Conservation (phyloP, 1,284 basidiomycete genomes). For the Sparassis latifolia region DNA sequence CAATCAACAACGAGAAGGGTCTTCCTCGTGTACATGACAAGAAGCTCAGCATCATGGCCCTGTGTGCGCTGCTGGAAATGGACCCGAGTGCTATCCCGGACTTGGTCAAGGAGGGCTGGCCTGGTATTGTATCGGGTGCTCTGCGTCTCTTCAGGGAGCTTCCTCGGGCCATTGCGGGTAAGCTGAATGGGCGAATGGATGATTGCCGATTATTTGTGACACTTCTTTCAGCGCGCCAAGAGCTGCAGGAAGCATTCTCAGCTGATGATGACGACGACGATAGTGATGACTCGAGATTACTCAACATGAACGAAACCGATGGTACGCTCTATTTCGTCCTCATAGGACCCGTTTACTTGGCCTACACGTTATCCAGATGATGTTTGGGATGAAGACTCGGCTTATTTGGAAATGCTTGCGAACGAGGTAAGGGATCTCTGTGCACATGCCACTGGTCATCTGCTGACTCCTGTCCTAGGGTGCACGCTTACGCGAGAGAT, state of each 20-base stretch:
- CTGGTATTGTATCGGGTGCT: constrained; percentile 60
- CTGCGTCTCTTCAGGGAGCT: constrained; percentile 70
- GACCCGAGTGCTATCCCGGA: constrained; percentile 51
- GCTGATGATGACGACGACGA: constrained; percentile 59
- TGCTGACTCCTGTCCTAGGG: constrained; percentile 34
- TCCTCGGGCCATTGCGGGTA: constrained; percentile 67
- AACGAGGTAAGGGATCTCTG: constrained; percentile 47
- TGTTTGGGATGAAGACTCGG: constrained; percentile 81
- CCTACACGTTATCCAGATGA: constrained; percentile 41
- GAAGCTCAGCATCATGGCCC: constrained; percentile 73
- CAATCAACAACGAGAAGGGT: constrained; percentile 54
- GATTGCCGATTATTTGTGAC: no score
- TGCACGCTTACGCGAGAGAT: constrained; percentile 59
- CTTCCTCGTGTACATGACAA: constrained; percentile 89
- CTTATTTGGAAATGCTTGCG: constrained; percentile 75
- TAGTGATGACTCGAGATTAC: constrained; percentile 47
- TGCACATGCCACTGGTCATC: no score
- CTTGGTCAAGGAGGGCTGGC: constrained; percentile 63
- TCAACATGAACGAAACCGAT: constrained; percentile 71
- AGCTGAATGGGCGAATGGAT: constrained; percentile 10
- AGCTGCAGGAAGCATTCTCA: constrained; percentile 49
- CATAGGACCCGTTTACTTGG: no score
- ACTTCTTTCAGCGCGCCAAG: constrained; percentile 49
- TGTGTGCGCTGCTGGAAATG: constrained; percentile 72
- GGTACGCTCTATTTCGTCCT: constrained; percentile 33